Base-by-base conservation (phyloP, 108 stramenopile genomes). In the Pseudonitzschia delicatissima region DNA sequence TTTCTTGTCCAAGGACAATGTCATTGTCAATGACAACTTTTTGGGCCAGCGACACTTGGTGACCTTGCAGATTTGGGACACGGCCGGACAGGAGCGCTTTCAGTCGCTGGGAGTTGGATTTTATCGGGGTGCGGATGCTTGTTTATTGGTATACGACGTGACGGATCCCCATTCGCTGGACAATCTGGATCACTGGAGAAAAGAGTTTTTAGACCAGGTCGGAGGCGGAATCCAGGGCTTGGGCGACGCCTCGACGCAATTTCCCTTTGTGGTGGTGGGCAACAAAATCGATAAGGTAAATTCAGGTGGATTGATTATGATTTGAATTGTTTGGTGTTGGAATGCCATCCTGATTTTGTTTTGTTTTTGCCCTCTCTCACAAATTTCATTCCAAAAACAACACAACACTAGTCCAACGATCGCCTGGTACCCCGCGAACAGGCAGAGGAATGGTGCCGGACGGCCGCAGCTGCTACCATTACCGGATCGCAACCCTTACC, bases 31-130 rank as follows among this genome's bases (percentile, higher is more conserved):
- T 55, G 85, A 82, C 48, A 51, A 51, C 25, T 47, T 67, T 33
- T 86, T 71, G 23, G 87, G 86, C 26, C 71, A 76, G 35, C 69
- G 80, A 9, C 71, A 85, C 61, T 62, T 89, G 9, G 95, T 96
- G 25, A 97, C 91, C 29, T 74, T 98, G 3, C 91, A 97, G 83
- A 98, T 99, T 64, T 99, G 99, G 99, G 99, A 99, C 74, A 99
- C 99, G 0, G 99, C 99, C 11, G 99, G 99, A 21, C 97, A 95
- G 74, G 99, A 99, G 81, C 80, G 98, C 47, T 99, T 99, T 78
- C 95, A 98, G 76, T 86, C 83, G 20, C 74, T 99, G 27, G 99
- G 99, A 7, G 84, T 88, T 20, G 96, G 95, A 27, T 99, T 99
- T 78, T 99, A 99, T 76, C 80, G 99, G 42, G 98, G 98, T 23